Evolutionary conservation across 805 yeast species (phyloP).

Genomic region (Wickerhamiella allomyrinae): DNA sequence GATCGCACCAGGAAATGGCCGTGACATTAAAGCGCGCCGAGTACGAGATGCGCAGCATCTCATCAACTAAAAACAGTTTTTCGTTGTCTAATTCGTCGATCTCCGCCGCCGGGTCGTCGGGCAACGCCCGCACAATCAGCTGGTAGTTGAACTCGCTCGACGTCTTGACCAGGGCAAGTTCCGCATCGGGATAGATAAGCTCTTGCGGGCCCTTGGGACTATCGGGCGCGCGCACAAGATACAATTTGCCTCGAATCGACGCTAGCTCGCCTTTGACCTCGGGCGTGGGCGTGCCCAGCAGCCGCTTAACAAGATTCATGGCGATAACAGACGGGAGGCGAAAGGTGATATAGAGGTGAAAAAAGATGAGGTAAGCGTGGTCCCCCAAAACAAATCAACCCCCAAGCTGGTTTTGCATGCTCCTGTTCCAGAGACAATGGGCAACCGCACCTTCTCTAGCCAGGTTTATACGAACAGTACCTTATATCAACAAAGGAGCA

Average conservation of each 20-base stretch:
- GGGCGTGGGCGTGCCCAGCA: not conserved
- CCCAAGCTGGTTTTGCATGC: not conserved
- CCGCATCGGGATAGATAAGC: slow-evolving; percentile 56
- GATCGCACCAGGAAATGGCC: slow-evolving; percentile 66
- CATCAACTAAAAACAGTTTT: slow-evolving; percentile 54
- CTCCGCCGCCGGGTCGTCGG: slow-evolving; percentile 27
- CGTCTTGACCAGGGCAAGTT: slow-evolving; percentile 54
- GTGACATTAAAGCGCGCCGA: slow-evolving; percentile 39
- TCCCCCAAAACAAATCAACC: not conserved
- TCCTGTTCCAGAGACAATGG: not conserved
- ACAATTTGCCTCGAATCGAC: not conserved
- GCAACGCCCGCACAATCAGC: slow-evolving; percentile 41
- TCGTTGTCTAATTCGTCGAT: slow-evolving; percentile 27
- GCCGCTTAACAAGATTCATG: not conserved
- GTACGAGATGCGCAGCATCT: slow-evolving; percentile 42
- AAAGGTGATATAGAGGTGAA: not conserved
- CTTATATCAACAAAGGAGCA: slow-evolving; percentile 13
- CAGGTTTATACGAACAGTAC: slow-evolving; percentile 8
- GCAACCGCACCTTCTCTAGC: not conserved
- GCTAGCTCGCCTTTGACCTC: not conserved
- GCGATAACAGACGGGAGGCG: too few species aligned
- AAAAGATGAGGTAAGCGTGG: not conserved
- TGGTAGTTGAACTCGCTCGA: slow-evolving; percentile 54
- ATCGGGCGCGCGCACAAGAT: not conserved
- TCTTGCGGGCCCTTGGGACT: slow-evolving; percentile 77